phyloP scores from a whole-genome alignment of 257 asterid species.

The Petrea volubilis region DNA sequence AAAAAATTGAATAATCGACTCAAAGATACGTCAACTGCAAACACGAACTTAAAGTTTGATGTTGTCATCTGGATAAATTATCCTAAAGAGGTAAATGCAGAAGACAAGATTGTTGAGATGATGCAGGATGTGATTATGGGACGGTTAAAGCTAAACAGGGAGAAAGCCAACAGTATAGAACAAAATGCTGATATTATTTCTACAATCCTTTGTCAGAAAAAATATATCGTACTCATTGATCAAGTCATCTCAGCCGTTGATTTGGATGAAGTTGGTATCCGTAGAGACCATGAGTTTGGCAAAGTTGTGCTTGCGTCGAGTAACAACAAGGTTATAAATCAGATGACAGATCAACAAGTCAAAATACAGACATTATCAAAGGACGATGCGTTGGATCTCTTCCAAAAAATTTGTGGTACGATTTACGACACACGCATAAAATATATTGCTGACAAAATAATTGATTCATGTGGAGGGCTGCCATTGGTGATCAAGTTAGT shows the following conservation, averaged over 20 bases:
- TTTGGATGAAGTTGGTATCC: slow-evolving; percentile 10
- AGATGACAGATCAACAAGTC: background rate
- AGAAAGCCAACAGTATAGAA: background rate
- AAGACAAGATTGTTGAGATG: background rate
- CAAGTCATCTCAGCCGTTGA: background rate
- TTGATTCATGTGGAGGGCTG: slow-evolving; percentile 24
- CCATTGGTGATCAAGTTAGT: slow-evolving; percentile 22
- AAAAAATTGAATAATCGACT: slow-evolving; percentile 22
- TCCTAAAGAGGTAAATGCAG: background rate
- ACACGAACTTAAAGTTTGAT: background rate
- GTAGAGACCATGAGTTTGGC: slow-evolving; percentile 4
- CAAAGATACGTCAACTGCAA: background rate
- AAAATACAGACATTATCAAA: background rate
- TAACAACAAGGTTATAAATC: background rate
- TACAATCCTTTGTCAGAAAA: background rate
- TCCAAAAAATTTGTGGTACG: background rate
- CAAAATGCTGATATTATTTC: slow-evolving; percentile 26
- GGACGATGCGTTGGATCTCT: background rate
- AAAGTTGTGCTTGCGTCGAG: slow-evolving; percentile 20
- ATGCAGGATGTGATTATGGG: slow-evolving; percentile 21
- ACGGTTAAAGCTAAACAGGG: slow-evolving; percentile 5
- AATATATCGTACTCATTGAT: slow-evolving; percentile 19
- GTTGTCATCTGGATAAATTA: slow-evolving; percentile 13
- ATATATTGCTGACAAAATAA: background rate
- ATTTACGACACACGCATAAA: background rate